Evolutionary conservation across 2,329 filamentous ascomycete species (phyloP), one percentile per base, ranked within the genome.

Genomic region (Xylariaceae sp.): DNA sequence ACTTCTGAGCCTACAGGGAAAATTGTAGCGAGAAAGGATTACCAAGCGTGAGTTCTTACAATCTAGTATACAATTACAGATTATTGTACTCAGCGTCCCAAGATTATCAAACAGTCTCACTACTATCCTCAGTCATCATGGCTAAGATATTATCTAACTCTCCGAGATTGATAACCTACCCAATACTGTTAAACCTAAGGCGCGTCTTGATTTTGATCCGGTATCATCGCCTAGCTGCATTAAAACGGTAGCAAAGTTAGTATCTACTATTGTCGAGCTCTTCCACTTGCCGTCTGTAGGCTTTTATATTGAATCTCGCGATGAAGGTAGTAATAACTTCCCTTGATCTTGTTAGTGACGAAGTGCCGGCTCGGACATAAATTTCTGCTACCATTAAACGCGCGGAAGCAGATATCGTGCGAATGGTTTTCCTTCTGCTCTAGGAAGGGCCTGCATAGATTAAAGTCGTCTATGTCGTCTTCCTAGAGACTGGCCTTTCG

Each of bases 341-440:
- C n/a, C 1, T 68, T 50, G 3, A 67, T 56, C 47, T 69, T 64
- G 26, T 66, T 67, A 0, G 65, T 67, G 1, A 65, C 65, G 23
- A 68, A 68, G 48, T 69, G 64, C 1, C 63, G 51, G 4, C 66
- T 63, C 2, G 65, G 65, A 36, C 64, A 67, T 3, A 68, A 61
- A 1, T 60, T 65, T 33, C 64, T 67, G 4, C 65, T 63, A 1
- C 66, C 64, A 2, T 66, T 65, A 27, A 67, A 67, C 0, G 61
- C 59, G 9, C 64, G 63, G 54, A 66, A 68, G 39, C 57, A 66
- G 15, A 53, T 39, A 29, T 67, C 59, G 9, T 53, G 47, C 1
- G 60, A 64, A 0, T 63, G 56, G 21, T 61, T 62, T 21, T 58
- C 21, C 47, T 63, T 65, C 40, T 63, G 58, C 18, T 60, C 62